Percentiles rank a stretch among this genome's conserved stretches.
phyloP scores from a whole-genome alignment of 2,329 filamentous ascomycete genomes.

The Fusarium robinianum region DNA sequence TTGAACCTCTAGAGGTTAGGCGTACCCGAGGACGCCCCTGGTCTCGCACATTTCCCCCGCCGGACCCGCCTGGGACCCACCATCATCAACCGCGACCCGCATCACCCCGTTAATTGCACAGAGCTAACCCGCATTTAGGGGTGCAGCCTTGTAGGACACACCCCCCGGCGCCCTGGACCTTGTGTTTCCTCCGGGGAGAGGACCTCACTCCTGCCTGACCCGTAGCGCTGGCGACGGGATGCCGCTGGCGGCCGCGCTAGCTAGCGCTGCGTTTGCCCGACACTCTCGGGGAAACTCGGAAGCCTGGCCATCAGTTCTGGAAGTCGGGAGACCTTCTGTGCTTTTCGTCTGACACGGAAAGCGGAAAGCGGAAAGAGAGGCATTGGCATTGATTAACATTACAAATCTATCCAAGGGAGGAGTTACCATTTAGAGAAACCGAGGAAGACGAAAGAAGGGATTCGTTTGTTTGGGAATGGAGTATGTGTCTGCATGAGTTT shows the following conservation, averaged over 20 bases:
- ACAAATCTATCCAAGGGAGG: no score
- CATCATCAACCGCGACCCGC: constrained; percentile 6
- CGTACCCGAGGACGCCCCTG: constrained; percentile 33
- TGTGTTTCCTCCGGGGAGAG: constrained; percentile 9
- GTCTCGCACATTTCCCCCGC: constrained; percentile 19
- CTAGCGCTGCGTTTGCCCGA: constrained; percentile 21
- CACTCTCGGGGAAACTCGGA: constrained; percentile 34
- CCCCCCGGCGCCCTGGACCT: constrained; percentile 17
- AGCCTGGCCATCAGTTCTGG: constrained; percentile 24
- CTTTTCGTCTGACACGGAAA: constrained; percentile 30
- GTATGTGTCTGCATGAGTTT: no score
- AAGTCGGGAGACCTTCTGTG: constrained; percentile 31
- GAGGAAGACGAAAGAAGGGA: no score
- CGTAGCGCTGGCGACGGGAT: constrained; percentile 31
- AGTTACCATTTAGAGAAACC: no score
- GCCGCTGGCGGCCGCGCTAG: constrained; percentile 27
- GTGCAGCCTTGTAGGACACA: constrained; percentile 20
- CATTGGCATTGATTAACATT: no score
- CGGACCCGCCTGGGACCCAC: constrained; percentile 15
- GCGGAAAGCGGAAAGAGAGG: constrained; percentile 24
- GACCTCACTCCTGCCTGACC: constrained; percentile 23
- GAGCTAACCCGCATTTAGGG: no score
- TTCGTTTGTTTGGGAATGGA: no score
- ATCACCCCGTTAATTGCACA: constrained; percentile 20
- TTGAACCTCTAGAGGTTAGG: constrained; percentile 40